phyloP scores from a whole-genome alignment of 2,329 filamentous ascomycete genomes.

The Coniochaeta ligniaria region DNA sequence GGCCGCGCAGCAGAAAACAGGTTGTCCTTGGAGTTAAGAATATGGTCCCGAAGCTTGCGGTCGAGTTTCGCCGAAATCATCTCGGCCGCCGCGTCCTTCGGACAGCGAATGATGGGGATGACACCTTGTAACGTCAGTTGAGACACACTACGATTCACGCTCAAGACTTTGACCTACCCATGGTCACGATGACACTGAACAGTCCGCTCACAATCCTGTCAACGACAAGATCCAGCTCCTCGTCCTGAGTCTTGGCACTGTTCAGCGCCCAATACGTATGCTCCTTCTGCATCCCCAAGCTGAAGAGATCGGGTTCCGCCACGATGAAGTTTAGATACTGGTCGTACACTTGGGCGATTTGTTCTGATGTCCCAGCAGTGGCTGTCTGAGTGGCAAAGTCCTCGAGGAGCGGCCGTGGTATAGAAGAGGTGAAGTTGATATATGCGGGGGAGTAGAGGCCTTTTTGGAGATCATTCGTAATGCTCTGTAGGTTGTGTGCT shows the following conservation, averaged over 20 bases:
- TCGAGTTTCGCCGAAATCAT: constrained; percentile 92
- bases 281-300: constrained; percentile 82
- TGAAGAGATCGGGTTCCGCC: constrained; percentile 91
- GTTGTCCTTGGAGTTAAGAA: constrained; percentile 96
- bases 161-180: constrained; percentile 53
- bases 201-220: constrained; percentile 90
- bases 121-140: constrained; percentile 48
- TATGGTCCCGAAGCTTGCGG: constrained; percentile 90
- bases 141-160: neutral
- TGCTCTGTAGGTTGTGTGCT: constrained; percentile 67
- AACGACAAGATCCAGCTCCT: constrained; percentile 78
- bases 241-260: constrained; percentile 83
- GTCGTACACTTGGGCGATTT: constrained; percentile 88
- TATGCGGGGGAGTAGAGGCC: constrained; percentile 90
- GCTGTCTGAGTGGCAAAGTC: constrained; percentile 90
- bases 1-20: constrained; percentile 68
- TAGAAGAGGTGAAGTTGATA: constrained; percentile 92
- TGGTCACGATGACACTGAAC: constrained; percentile 98
- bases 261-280: constrained; percentile 95
- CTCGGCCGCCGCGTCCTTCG: constrained; percentile 86
- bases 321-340: constrained; percentile 98
- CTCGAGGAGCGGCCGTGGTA: constrained; percentile 83
- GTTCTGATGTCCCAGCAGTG: constrained; percentile 74
- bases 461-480: constrained; percentile 79
- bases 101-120: constrained; percentile 92